Evolutionary conservation across 805 yeast genomes (phyloP).

Genomic region (Metschnikowia corniflorae): DNA sequence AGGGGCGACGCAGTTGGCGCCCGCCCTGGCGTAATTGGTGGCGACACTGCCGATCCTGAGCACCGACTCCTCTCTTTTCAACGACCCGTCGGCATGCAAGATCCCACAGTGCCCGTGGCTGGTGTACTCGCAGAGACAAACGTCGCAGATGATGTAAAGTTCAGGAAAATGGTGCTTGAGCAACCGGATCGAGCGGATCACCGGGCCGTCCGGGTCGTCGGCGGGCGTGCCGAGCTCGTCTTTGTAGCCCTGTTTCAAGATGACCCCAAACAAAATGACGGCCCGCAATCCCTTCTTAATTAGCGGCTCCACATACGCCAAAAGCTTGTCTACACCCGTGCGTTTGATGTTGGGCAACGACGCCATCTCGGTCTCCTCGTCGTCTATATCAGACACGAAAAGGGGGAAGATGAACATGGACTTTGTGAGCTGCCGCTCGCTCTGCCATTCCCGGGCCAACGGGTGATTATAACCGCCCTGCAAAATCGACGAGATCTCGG

Average conservation of each 20-base stretch:
- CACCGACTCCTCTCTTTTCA: conserved; percentile 72
- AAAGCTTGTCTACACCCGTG: conserved; percentile 75
- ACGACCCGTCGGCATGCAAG: conserved; percentile 78
- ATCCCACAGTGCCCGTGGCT: conserved; percentile 98
- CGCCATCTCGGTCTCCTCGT: conserved; percentile 71
- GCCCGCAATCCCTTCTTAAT: conserved; percentile 79
- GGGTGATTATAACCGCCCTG: conserved; percentile 97
- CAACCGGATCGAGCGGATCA: conserved; percentile 69
- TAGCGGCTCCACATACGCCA: conserved; percentile 65
- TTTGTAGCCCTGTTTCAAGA: conserved; percentile 68
- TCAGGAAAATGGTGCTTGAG: conserved; percentile 70
- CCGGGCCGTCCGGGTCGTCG: conserved; percentile 96
- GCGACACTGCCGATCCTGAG: conserved; percentile 91
- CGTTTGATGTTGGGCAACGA: conserved; percentile 87
- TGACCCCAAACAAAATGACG: conserved; percentile 91
- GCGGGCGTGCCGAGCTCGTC: conserved; percentile 86
- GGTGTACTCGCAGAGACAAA: conserved; percentile 94
- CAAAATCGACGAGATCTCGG: conserved; percentile 68
- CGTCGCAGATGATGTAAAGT: conserved; percentile 87
- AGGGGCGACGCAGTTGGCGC: conserved; percentile 94
- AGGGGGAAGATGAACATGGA: conserved; percentile 91
- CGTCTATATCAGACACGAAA: conserved; percentile 75
- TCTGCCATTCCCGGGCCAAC: conserved; percentile 86
- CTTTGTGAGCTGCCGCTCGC: conserved; percentile 76
- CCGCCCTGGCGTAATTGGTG: conserved; percentile 91